Evolutionary conservation across 148 eudicot species (phyloP).

Genomic region (Nepenthes mirabilis): DNA sequence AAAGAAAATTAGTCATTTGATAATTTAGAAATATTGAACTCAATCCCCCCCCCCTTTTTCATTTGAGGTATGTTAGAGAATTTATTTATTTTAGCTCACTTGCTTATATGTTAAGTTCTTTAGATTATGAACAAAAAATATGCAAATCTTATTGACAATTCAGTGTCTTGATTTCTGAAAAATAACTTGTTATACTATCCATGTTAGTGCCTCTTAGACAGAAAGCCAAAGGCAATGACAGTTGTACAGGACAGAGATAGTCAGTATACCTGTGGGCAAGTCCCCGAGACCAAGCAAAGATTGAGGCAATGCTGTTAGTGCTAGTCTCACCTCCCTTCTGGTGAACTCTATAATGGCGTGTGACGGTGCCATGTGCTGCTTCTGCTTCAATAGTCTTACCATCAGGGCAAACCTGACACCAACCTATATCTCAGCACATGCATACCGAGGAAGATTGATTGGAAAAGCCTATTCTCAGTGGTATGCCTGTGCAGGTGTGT

Average conservation of each 20-base stretch:
- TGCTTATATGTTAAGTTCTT: too few relatives aligned
- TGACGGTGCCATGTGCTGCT: constrained; percentile 52
- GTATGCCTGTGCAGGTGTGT: background rate
- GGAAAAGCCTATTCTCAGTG: background rate
- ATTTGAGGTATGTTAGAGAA: too few relatives aligned
- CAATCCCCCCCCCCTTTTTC: too few relatives aligned
- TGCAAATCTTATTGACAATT: too few relatives aligned
- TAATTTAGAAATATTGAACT: too few relatives aligned
- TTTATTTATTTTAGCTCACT: too few relatives aligned
- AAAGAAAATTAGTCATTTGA: background rate
- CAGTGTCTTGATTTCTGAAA: too few relatives aligned
- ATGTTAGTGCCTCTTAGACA: too few relatives aligned
- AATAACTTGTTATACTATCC: too few relatives aligned
- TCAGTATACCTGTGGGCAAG: constrained; percentile 28
- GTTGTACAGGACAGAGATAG: background rate
- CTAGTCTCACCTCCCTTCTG: constrained; percentile 51
- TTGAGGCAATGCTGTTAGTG: constrained; percentile 48
- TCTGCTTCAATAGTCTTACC: constrained; percentile 50
- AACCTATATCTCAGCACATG: constrained; percentile 1
- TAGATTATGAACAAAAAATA: too few relatives aligned
- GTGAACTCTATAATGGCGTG: constrained; percentile 41
- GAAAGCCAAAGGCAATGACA: background rate
- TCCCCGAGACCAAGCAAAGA: constrained; percentile 45
- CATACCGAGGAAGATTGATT: background rate
- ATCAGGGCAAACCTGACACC: constrained; percentile 33